Conservation (phyloP, 2,329 filamentous ascomycete genomes). For the Aspergillus vadensis region DNA sequence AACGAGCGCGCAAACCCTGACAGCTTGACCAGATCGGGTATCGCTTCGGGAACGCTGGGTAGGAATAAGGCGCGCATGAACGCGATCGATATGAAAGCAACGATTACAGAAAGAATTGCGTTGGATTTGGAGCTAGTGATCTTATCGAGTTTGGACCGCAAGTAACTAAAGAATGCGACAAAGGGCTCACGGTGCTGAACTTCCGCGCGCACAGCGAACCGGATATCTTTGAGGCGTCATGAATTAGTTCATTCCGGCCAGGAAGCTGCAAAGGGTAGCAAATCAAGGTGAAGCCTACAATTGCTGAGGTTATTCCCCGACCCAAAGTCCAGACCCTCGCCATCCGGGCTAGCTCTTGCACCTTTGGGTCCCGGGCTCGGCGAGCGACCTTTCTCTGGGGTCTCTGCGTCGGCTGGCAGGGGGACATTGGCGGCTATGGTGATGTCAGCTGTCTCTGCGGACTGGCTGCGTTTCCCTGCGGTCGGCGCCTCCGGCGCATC, state of each 20-base stretch:
- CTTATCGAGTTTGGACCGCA: constrained; percentile 61
- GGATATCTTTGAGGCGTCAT: constrained; percentile 65
- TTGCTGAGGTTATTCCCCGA: constrained; percentile 48
- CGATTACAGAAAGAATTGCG: constrained; percentile 62
- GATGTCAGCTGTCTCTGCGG: constrained; percentile 29
- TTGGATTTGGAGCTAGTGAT: constrained; percentile 71
- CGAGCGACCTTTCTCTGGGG: constrained; percentile 59
- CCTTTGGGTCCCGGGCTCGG: constrained; percentile 52
- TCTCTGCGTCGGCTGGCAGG: constrained; percentile 55
- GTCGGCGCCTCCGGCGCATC: constrained; percentile 53
- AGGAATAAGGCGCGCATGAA: constrained; percentile 68
- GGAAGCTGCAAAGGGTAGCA: constrained; percentile 28
- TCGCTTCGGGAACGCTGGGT: constrained; percentile 66
- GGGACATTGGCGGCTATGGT: constrained; percentile 54
- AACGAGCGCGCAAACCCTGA: constrained; percentile 87
- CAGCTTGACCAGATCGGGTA: constrained; percentile 86
- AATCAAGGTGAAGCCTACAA: constrained; percentile 48
- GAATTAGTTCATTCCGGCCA: constrained; percentile 37
- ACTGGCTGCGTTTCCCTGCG: constrained; percentile 29
- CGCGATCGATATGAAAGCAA: constrained; percentile 66
- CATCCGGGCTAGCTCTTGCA: constrained; percentile 28
- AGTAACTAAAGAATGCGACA: constrained; percentile 67
- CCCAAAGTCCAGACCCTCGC: constrained; percentile 41
- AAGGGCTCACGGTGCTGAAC: constrained; percentile 86
- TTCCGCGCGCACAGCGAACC: constrained; percentile 83